Conservation (phyloP, 176 grass and related monocot genomes). For the Typha latifolia region DNA sequence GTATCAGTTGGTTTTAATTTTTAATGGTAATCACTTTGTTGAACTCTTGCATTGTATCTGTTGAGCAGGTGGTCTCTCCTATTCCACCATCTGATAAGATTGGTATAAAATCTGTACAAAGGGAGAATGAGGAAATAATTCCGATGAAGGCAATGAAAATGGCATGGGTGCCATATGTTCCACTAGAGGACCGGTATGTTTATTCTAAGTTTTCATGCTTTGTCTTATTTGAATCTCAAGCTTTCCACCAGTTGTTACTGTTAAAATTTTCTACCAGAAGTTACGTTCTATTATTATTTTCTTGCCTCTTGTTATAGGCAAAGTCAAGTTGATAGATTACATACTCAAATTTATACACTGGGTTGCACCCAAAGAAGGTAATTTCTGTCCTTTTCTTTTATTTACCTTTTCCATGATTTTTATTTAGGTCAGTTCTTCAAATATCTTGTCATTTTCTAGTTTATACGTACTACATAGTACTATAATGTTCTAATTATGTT, state of each 20-base stretch:
- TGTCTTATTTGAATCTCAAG: neutral
- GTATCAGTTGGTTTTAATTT: neutral
- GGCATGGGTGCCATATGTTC: constrained; percentile 94
- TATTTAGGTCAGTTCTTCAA: no score
- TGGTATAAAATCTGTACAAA: constrained; percentile 89
- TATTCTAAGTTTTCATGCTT: neutral
- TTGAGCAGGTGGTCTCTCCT: constrained; percentile 60
- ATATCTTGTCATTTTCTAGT: no score
- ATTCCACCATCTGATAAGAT: constrained; percentile 91
- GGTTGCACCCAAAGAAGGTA: constrained; percentile 87
- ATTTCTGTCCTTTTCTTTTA: constrained; percentile 13
- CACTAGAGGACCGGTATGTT: constrained; percentile 56
- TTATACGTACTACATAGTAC: no score
- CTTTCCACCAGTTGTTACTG: neutral
- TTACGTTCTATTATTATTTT: neutral
- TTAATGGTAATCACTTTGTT: neutral
- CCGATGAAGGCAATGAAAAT: constrained; percentile 94
- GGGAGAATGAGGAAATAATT: constrained; percentile 79
- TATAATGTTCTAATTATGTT: no score
- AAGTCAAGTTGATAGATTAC: constrained; percentile 49
- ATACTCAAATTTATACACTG: constrained; percentile 82
- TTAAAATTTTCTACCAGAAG: neutral
- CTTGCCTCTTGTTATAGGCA: constrained; percentile 35
- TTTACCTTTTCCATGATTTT: neutral
- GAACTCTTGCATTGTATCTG: constrained; percentile 4